Evolutionary conservation across 2,329 filamentous ascomycete genomes (phyloP), one percentile per base, ranked within the genome.

Genomic region (Ophiostoma sp.): DNA sequence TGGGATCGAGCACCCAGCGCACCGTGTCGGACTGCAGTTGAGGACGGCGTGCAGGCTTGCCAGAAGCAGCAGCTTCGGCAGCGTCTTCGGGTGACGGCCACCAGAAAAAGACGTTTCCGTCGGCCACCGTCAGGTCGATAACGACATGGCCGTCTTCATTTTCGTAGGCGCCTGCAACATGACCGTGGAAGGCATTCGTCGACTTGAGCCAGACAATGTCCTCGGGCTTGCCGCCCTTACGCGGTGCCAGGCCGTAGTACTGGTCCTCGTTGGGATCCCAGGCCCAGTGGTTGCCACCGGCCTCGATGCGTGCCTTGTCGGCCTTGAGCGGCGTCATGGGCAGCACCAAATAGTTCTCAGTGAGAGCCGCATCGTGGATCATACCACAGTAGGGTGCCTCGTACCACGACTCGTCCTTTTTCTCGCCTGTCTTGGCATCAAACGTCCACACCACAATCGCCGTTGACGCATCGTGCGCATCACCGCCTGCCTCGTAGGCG

Each of bases 221-320:
- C 74, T 86, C 85, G 0, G 83, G 81, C 75, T 85, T 87, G 0
- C 82, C 86, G 2, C 84, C 83, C 2, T 84, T 78, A 8, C 87
- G 81, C 2, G 86, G 86, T 2, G 88, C 85, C 17, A 88, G 80
- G 0, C 85, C 87, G 75, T 88, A 88, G 79, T 84, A 85, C 77
- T 88, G 86, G 76, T 88, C 86, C 77, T 88, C 86, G 2, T 86
- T 80, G 0, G 86, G 84, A 72, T 87, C 85, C 85, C 85, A 86
- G 0, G 85, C 84, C 78, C 84, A 87, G 78, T 87, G 85, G 75
- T 86, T 85, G 0, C 83, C 84, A 0, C 85, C 85, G 2, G 76
- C 79, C 78, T 82, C 83, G 76, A 87, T 78, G 11, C 84, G 79
- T 63, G 83, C 83, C 8, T 83, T 76, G 17, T 82, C 81, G 75